These are phyloP conservation scores for Dryas octopetala DNA, from an alignment of 306 rosid genomes.

Conservation along the genomic window DNA sequence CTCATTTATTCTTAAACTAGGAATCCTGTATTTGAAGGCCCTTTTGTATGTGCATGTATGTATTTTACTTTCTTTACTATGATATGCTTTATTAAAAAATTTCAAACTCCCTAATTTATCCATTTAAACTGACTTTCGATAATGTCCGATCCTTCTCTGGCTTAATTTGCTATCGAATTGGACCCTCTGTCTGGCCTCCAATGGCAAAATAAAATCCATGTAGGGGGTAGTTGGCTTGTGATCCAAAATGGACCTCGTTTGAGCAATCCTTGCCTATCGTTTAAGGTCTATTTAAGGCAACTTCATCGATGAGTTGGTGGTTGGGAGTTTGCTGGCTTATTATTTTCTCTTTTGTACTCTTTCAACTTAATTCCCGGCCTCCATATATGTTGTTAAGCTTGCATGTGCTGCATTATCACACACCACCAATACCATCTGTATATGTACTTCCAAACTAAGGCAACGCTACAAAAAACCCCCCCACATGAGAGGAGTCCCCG, in stretches of 20 bases:
- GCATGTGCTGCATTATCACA: slow-evolving; percentile 29
- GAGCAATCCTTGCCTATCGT: slow-evolving; percentile 29
- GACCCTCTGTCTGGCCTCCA: neutral
- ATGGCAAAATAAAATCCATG: slow-evolving; percentile 13
- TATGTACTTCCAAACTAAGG: slow-evolving; percentile 31
- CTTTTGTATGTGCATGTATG: no score
- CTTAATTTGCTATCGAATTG: neutral
- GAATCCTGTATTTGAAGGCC: no score
- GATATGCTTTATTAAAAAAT: no score
- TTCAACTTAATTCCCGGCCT: neutral
- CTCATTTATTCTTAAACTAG: no score
- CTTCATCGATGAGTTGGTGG: neutral
- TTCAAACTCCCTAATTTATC: no score
- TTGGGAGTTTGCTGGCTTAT: slow-evolving; percentile 27
- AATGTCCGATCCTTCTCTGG: no score
- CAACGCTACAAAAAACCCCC: slow-evolving; percentile 29
- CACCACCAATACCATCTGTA: no score
- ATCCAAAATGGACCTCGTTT: slow-evolving; percentile 30
- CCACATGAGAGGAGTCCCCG: neutral
- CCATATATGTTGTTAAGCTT: neutral
- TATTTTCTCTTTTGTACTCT: slow-evolving; percentile 4
- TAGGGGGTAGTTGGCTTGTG: slow-evolving; percentile 21
- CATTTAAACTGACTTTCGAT: no score
- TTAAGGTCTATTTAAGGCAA: neutral
- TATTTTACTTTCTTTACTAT: no score